phyloP scores from a whole-genome alignment of 164 flowering plant genomes.

The Vitis vinifera region DNA sequence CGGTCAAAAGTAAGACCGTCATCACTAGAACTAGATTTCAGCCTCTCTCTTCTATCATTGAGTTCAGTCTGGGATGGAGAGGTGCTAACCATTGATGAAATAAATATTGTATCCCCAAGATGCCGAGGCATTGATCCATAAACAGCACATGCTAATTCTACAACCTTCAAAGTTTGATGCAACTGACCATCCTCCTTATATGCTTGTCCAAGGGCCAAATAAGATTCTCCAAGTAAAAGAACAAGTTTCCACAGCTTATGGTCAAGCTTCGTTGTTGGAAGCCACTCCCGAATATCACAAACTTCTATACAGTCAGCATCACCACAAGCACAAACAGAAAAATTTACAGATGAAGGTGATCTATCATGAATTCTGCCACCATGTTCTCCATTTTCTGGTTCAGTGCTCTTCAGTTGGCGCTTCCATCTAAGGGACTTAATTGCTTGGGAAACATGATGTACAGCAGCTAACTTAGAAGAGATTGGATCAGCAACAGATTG shows the following conservation, averaged over 20 bases:
- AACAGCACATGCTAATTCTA: constrained; percentile 79
- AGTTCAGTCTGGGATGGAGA: constrained; percentile 15
- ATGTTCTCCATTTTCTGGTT: constrained; percentile 38
- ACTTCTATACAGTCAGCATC: constrained; percentile 97
- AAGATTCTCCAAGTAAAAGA: constrained; percentile 95
- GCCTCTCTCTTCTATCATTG: constrained; percentile 14
- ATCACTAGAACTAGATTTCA: constrained; percentile 14
- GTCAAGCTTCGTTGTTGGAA: constrained; percentile 83
- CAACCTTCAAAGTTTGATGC: constrained; percentile 78
- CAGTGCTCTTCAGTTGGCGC: constrained; percentile 65
- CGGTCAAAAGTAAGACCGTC: constrained; percentile 29
- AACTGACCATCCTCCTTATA: constrained; percentile 79
- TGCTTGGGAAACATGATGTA: constrained; percentile 97
- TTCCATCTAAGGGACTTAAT: constrained; percentile 92
- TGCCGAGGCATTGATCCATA: constrained; percentile 97
- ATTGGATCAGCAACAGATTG: constrained; percentile 72
- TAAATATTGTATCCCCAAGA: constrained; percentile 64
- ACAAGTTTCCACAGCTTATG: constrained; percentile 92
- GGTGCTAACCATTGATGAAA: constrained; percentile 65
- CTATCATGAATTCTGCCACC: constrained; percentile 29
- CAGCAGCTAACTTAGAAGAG: constrained; percentile 85
- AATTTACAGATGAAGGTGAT: constrained; percentile 28
- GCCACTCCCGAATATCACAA: constrained; percentile 94
- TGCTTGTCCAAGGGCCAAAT: constrained; percentile 92
- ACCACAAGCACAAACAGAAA: constrained; percentile 86